Evolutionary conservation across 192 early-diverging fungal species (phyloP).

Genomic region (Lunasporangiospora selenospora): DNA sequence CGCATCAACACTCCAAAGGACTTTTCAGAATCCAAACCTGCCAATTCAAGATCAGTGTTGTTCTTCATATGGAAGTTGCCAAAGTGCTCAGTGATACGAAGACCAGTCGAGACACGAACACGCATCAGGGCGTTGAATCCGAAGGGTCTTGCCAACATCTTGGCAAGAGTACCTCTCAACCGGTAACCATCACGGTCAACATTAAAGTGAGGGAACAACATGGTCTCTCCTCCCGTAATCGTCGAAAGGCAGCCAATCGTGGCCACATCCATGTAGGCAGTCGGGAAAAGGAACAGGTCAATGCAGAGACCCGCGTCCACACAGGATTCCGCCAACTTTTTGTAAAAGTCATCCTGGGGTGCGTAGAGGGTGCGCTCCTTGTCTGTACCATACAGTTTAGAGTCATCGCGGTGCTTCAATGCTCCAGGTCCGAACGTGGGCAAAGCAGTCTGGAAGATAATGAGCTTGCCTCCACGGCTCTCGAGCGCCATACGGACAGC

Average conservation of each 20-base stretch:
- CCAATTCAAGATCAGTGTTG: conserved; percentile 90
- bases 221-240: conserved; percentile 88
- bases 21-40: conserved; percentile 85
- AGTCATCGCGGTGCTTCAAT: conserved; percentile 87
- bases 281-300: conserved; percentile 93
- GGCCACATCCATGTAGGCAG: conserved; percentile 89
- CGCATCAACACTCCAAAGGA: conserved; percentile 83
- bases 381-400: conserved; percentile 89
- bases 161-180: conserved; percentile 77
- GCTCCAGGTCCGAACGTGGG: conserved; percentile 89
- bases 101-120: conserved; percentile 89
- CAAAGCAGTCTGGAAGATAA: conserved; percentile 88
- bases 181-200: conserved; percentile 69
- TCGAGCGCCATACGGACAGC: conserved; percentile 79
- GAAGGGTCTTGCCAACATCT: conserved; percentile 75
- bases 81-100: conserved; percentile 85
- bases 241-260: conserved; percentile 79
- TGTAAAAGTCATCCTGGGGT: conserved; percentile 90
- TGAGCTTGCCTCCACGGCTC: conserved; percentile 84
- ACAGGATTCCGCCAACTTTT: conserved; percentile 81
- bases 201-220: conserved; percentile 87
- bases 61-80: conserved; percentile 96
- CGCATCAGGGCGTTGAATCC: conserved; percentile 90
- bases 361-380: conserved; percentile 88
- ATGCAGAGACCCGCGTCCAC: conserved; percentile 83